Conservation (phyloP, 2,329 filamentous ascomycete genomes). For the Verticillium dahliae region DNA sequence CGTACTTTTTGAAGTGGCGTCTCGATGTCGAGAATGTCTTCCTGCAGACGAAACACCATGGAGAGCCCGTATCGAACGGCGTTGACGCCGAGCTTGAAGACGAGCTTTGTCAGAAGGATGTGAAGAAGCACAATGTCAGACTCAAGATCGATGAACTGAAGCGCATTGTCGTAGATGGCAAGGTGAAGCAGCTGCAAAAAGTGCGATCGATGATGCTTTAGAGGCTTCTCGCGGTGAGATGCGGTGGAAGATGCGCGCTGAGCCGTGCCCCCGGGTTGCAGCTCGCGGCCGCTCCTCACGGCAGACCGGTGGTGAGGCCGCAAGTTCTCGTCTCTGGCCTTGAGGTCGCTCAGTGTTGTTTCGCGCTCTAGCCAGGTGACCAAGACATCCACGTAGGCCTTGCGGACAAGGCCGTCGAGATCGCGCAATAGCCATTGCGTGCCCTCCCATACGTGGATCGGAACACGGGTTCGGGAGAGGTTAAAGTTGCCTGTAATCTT, state of each 20-base stretch:
- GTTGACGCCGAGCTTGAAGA: conserved; percentile 75
- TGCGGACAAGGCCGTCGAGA: conserved; percentile 67
- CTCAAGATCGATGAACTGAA: conserved; percentile 66
- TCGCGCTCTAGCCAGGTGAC: conserved; percentile 81
- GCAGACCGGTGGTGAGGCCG: conserved; percentile 33
- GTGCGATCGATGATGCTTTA: conserved; percentile 49
- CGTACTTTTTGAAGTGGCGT: conserved; percentile 67
- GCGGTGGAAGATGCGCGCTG: conserved; percentile 65
- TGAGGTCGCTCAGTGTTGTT: conserved; percentile 60
- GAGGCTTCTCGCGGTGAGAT: conserved; percentile 51
- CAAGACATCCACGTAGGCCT: conserved; percentile 79
- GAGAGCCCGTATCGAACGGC: conserved; percentile 71
- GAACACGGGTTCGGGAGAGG: conserved; percentile 67
- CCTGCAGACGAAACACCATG: conserved; percentile 84
- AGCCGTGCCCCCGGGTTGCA: conserved; percentile 33
- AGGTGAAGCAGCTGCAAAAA: conserved; percentile 81
- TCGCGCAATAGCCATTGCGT: conserved; percentile 90
- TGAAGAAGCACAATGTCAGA: conserved; percentile 73
- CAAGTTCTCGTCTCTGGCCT: conserved; percentile 50
- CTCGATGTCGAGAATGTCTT: conserved; percentile 66
- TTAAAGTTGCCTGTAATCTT: conserved; percentile 52
- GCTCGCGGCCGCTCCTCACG: conserved; percentile 32
- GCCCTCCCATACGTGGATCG: conserved; percentile 87
- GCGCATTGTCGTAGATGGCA: conserved; percentile 79
- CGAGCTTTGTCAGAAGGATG: conserved; percentile 66